Evolutionary conservation across 2,329 filamentous ascomycete species (phyloP).

Genomic region (Cladosporium austrohemisphaericum): DNA sequence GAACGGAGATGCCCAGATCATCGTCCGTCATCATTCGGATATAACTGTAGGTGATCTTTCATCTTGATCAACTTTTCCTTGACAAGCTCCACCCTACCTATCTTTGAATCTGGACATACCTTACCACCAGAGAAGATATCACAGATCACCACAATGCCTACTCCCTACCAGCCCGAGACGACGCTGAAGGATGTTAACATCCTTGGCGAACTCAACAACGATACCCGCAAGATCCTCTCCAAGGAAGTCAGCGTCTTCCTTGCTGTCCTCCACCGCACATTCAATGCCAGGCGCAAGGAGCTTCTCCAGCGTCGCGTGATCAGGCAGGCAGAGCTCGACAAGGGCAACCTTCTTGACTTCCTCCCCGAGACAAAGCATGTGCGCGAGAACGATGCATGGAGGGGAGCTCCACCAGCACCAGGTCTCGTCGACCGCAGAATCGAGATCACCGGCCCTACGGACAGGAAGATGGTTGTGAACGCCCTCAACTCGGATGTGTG

Average conservation of each 20-base stretch:
- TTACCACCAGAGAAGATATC: background rate
- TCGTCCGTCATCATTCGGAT: background rate
- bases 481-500: conserved; percentile 92
- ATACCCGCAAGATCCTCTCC: conserved; percentile 85
- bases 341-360: conserved; percentile 85
- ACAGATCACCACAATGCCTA: conserved; percentile 19
- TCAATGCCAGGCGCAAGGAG: conserved; percentile 82
- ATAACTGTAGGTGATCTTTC: conserved; percentile 2
- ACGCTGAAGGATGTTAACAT: conserved; percentile 87
- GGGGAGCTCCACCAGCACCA: conserved; percentile 82
- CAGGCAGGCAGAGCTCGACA: conserved; percentile 90
- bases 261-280: conserved; percentile 88
- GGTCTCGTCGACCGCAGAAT: conserved; percentile 90
- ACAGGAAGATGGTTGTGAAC: conserved; percentile 99
- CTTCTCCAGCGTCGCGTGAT: conserved; percentile 81
- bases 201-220: conserved; percentile 71
- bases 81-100: background rate
- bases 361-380: conserved; percentile 93
- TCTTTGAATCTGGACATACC: background rate
- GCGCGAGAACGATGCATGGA: conserved; percentile 91
- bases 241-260: conserved; percentile 89
- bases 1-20: conserved; percentile 11
- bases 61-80: background rate
- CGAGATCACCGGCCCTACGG: conserved; percentile 95
- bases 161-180: conserved; percentile 47